Base-by-base conservation (phyloP, 2,329 filamentous ascomycete genomes). In the Ceratocystis ficicola region DNA sequence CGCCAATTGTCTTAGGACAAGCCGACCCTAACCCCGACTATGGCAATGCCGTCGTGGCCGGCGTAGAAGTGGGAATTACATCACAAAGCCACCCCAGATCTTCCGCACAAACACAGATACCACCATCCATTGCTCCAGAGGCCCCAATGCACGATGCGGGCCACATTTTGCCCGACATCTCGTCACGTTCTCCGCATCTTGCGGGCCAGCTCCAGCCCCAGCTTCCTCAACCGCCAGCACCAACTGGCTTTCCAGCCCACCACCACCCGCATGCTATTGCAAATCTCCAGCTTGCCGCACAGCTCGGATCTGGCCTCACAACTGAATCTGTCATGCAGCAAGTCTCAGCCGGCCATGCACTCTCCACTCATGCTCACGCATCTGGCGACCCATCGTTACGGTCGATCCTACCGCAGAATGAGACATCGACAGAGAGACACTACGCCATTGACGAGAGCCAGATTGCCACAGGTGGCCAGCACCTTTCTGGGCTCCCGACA, bases 121-220 rank as follows among this genome's bases (percentile, higher is more conserved):
- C 50, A 36, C 12, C 32, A 17, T 46, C 52, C 10, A 41, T 64
- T 10, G 75, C 76, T 12, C 74, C 78, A 1, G 74, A 78, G 44
- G 83, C 79, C 66, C 76, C 78, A 4, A 81, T 84, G 52, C 82
- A 83, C 7, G 7, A 32, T 32, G 28, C 12, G 22, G 28, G 20
- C 52, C 52, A 32, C 52, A 32, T 57, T 20, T 28, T 57, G 25
- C 20, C 52, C 17, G 25, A 30, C 25, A 57, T 32, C 15, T 32
- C 52, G 52, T 28, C 52, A n/a, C 52, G 28, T 5, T 15, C 52
- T 28, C 52, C 52, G 8, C 82, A 84, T 70, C 74, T 85, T 52
- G 81, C 81, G 61, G 80, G 82, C 68, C 81, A 78, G 15, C 52
- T 57, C 7, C 52, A 28, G 25, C 22, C 52, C 25, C 28, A 28